Evolutionary conservation across 306 rosid species (phyloP), one percentile per base, ranked within the genome.

Genomic region (Gleditsia sinensis): DNA sequence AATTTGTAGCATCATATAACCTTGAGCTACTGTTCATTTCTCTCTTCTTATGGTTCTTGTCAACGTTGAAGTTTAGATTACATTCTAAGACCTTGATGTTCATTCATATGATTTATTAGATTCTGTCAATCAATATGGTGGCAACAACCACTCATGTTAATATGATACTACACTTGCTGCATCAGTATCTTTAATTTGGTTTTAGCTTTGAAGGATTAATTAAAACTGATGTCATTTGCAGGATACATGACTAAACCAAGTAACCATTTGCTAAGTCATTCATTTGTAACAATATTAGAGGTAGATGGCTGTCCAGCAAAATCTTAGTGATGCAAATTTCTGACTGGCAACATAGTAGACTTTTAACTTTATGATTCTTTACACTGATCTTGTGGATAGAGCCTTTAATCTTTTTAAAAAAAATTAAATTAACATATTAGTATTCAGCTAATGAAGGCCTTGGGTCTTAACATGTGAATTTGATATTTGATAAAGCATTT

Each of bases 381-480:
- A 60, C 69, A 21, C 42, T 30, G 64, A 68, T 37, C 24, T 51
- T 57, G 42, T 68, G 17, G 56, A 21, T 54, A 19, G 72, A 68
- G 60, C 46, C 34, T 68, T 40, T 39, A 40, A 62, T 50, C 7
- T 19, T 24, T 20, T 50, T 1, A 48, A 48, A 46, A 8, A 5
- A 25, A 37, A 49, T 46, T 9, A 19, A 28, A 43, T 46, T 36
- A 19, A 42, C 21, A 17, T 71, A 55, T 76, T 63, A 16, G 32
- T 62, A 12, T 55, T 62, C 53, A 81, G 51, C 71, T 76, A 17
- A 19, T 25, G 12, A 39, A 40, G 64, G 42, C 70, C 58, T 63
- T 28, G 6, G 25, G 46, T 59, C 42, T 33, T 50, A 39, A 33
- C 39, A 28, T 11, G 40, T 30, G 49, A 57, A 32, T 50, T 23